Evolutionary conservation across 1,284 basidiomycete genomes (phyloP).

Genomic region (Athelia sp.): DNA sequence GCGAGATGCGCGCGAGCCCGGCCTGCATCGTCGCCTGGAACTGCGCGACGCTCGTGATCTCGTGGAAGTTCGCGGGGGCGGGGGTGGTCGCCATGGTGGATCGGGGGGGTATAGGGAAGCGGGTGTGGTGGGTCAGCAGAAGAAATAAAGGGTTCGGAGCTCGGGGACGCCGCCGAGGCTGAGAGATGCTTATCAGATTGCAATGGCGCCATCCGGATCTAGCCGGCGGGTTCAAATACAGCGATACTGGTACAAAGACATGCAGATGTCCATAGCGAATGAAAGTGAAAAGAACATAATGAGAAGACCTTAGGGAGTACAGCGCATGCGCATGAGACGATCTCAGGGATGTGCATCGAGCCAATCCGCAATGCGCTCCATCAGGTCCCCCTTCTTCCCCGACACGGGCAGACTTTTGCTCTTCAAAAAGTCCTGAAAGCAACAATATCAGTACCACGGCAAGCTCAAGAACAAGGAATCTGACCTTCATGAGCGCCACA

Average conservation of each 20-base stretch:
- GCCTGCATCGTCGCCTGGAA: constrained; percentile 72
- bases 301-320: not conserved
- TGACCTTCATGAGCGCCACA: constrained; percentile 74
- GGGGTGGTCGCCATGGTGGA: constrained; percentile 5
- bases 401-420: constrained; percentile 51
- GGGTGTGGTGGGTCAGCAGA: no score
- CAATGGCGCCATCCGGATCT: not conserved
- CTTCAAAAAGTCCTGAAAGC: constrained; percentile 60
- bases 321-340: not conserved
- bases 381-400: constrained; percentile 68
- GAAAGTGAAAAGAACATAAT: not conserved
- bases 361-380: constrained; percentile 60
- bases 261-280: not conserved
- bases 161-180: not conserved
- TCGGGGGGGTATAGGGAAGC: no score
- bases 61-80: constrained; percentile 40
- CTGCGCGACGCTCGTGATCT: constrained; percentile 60
- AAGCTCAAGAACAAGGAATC: constrained; percentile 11
- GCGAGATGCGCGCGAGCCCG: constrained; percentile 76
- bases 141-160: no score
- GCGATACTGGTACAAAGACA: not conserved
- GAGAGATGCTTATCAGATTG: not conserved
- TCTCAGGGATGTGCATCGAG: constrained; percentile 36
- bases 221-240: no score
- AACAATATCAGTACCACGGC: constrained; percentile 3